Evolutionary conservation across 2,329 filamentous ascomycete genomes (phyloP), one percentile per base, ranked within the genome.

Genomic region (Alternaria burnsii): DNA sequence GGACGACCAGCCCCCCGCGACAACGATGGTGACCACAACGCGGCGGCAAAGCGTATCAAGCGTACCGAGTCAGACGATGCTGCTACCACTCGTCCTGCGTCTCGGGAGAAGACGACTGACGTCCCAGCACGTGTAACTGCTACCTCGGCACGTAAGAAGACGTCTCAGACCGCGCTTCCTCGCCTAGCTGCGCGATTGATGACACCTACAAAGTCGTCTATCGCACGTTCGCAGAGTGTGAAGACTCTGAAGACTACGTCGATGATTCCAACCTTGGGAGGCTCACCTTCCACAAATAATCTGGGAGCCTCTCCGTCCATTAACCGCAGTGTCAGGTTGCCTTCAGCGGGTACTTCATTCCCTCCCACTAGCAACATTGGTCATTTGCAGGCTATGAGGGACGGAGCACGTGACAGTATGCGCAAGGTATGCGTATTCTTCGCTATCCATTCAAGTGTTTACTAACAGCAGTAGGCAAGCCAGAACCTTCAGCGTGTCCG

Each of bases 201-300:
- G 77, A 96, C 92, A 6, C 93, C 93, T 0, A 95, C 91, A 9
- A 93, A 92, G 76, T 83, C 92, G 8, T 92, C 91, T 1, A 77
- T 91, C 52, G 87, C 88, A 34, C 88, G 89, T 43, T 80, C 85
- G 47, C 79, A 84, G 55, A 88, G 83, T 66, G 80, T 86, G 44
- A 86, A 84, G 68, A 71, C 75, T 9, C 62, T 71, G 24, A 82
- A 82, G 70, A 76, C 77, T 54, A 81, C 81, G 22, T 83, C 81
- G 18, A 83, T 87, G 73, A 82, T 85, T 30, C 86, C 83, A 48
- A 87, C 87, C 10, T 79, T 86, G 22, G 70, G 78, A 18, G 78
- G 77, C 20, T 84, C 84, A n/a, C 80, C 84, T 4, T 81, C 86
- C 9, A 84, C 84, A 24, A 88, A 86, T 71, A 81, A 83, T 16